Base-by-base conservation (phyloP, 805 yeast species). In the Ascoidea rubescens region DNA sequence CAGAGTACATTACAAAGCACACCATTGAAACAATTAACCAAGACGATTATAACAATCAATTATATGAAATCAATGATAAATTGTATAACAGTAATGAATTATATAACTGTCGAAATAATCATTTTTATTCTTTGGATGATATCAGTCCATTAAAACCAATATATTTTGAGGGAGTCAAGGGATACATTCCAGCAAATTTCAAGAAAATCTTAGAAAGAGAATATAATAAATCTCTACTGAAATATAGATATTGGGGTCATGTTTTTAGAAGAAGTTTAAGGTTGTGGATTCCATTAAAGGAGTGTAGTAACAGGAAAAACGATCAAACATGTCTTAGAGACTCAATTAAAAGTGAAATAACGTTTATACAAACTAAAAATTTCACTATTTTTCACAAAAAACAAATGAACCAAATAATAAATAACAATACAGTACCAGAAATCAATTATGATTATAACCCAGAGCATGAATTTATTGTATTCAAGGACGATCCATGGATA, bases 101-200 rank as follows among this genome's bases (percentile, higher is more conserved):
- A 4, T 78, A 71, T 58, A 71, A 74, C 48, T 82, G 89, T 62
- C 70, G 84, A 55, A 80, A 82, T 62, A 67, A 72, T 52, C 90
- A 84, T 64, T 79, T 77, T 55, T 70, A 71, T 50, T 57, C 64
- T 0, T 60, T 71, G 48, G 66, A 71, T 0, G 79, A 78, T 53
- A 52, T 83, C 12, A 67, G 74, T 5, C 85, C 86, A 1, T 61
- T 84, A 53, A 61, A 69, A 14, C 59, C 70, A 44, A 71, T 84
- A 0, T 62, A 68, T 52, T 78, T 77, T 57, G 87, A 83, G 59
- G 80, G 82, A 10, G 75, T 77, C 12, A 70, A 74, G 21, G 76
- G 80, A 2, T 71, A 79, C 53, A 65, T 82, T 10, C 88, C 88
- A 2, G 62, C 67, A 47, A 65, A 72, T 37, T 70, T 64, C 55